Conservation (phyloP, 495 filamentous ascomycete genomes). For the Clavariopsis aquatica region DNA sequence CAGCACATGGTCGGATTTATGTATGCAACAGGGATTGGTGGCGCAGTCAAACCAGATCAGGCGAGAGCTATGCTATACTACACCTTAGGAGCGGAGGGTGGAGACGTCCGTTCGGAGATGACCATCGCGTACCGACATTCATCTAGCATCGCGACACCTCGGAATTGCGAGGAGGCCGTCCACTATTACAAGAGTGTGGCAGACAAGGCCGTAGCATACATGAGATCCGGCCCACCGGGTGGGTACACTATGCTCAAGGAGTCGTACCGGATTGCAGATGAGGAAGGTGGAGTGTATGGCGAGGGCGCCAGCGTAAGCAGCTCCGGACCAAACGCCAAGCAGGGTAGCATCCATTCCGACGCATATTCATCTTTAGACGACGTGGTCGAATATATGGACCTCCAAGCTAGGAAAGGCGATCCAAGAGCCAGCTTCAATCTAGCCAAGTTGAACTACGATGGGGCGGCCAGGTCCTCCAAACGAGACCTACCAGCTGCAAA, state of each 20-base stretch:
- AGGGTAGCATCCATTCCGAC: constrained; percentile 67
- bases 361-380: constrained; percentile 84
- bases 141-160: constrained; percentile 78
- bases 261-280: constrained; percentile 80
- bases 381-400: constrained; percentile 89
- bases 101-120: constrained; percentile 89
- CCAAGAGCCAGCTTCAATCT: constrained; percentile 88
- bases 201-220: constrained; percentile 87
- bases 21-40: constrained; percentile 90
- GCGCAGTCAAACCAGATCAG: constrained; percentile 81
- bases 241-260: constrained; percentile 75
- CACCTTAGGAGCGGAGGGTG: constrained; percentile 85
- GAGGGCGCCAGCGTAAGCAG: constrained; percentile 91
- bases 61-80: constrained; percentile 92
- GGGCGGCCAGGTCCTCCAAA: constrained; percentile 70
- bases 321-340: constrained; percentile 80
- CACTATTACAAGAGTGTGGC: constrained; percentile 91
- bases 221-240: constrained; percentile 85
- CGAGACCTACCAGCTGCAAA: constrained; percentile 73
- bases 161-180: constrained; percentile 81
- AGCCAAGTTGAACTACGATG: constrained; percentile 88
- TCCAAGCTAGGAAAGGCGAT: constrained; percentile 92
- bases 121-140: constrained; percentile 85
- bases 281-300: constrained; percentile 89
- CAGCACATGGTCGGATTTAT: constrained; percentile 95